Percentiles rank a stretch among this genome's conserved stretches.
Evolutionary conservation across 2,329 filamentous ascomycete species (phyloP).

Genomic region (Apiospora kogelbergensis): DNA sequence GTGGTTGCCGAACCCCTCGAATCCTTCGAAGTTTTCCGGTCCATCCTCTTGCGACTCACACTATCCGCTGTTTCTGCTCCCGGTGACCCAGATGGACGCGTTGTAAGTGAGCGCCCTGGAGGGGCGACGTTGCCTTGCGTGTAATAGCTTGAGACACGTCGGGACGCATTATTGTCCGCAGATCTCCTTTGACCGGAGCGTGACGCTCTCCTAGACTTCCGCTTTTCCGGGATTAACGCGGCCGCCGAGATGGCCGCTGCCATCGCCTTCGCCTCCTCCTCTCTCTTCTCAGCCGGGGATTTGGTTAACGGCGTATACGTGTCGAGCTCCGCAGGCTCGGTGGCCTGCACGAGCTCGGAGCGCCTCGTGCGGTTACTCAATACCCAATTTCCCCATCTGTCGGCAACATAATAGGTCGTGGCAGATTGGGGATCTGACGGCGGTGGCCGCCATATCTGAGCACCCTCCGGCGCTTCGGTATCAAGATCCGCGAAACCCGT

Average conservation of each 20-base stretch:
- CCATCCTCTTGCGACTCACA: slow-evolving; percentile 19
- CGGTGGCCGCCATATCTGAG: slow-evolving; percentile 52
- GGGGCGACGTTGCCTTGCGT: slow-evolving; percentile 30
- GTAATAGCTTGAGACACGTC: slow-evolving; percentile 37
- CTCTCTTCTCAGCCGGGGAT: slow-evolving; percentile 27
- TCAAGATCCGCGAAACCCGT: slow-evolving; percentile 34
- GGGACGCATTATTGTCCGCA: slow-evolving; percentile 20
- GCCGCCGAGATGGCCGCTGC: slow-evolving; percentile 23
- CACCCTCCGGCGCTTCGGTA: slow-evolving; percentile 32
- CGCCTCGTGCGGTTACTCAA: slow-evolving; percentile 39
- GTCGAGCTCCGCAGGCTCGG: slow-evolving; percentile 26
- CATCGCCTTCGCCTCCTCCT: slow-evolving; percentile 26
- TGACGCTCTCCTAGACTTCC: slow-evolving; percentile 31
- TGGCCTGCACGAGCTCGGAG: slow-evolving; percentile 20
- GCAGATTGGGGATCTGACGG: slow-evolving; percentile 45
- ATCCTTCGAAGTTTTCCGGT: slow-evolving; percentile 26
- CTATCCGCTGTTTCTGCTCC: slow-evolving; percentile 2
- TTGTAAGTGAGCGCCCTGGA: not conserved
- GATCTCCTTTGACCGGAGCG: slow-evolving; percentile 21
- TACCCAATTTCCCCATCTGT: slow-evolving; percentile 55
- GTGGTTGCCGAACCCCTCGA: slow-evolving; percentile 39
- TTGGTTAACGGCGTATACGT: slow-evolving; percentile 31
- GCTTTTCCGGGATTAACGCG: slow-evolving; percentile 20
- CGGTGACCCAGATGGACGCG: not conserved
- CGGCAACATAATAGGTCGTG: slow-evolving; percentile 49